Base-by-base conservation (phyloP, 768 basidiomycete genomes). In the Psilocybe cyanescens region DNA sequence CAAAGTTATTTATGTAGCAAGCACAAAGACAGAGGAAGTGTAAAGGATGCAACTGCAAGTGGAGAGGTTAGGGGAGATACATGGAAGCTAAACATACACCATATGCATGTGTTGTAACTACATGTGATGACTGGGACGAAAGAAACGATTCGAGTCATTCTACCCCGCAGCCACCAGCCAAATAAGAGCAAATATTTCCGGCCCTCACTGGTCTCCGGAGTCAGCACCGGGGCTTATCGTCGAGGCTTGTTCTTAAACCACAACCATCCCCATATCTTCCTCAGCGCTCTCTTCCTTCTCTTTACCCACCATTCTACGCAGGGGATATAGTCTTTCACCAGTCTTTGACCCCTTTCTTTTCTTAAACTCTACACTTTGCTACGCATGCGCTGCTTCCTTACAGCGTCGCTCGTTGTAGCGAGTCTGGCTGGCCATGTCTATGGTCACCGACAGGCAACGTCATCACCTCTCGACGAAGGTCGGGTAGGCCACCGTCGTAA, bases 401-500 rank as follows among this genome's bases (percentile, higher is more conserved):
- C 85, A 65, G 86, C 87, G 70, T 86, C 86, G 48, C 74, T 90
- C 61, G 81, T 82, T 53, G 75, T 85, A 39, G 86, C 84, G 59
- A 85, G 84, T 69, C 80, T 89, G 64, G 85, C 87, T 45, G 84
- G 85, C 68, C 75, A 76, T 63, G 79, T 82, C 54, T 76, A 83
- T 62, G 84, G 83, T 11, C 84, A 84, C 67, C 71, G 74, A 59
- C 74, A 65, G 1, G 55, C 63, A 29, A 33, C 60, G 11, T 65
- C 70, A 16, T 60, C 68, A n/a, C 57, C 67, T 16, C 59, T 68
- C 52, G 68, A 68, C 58, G 70, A 75, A 54, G 71, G 72, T 39
- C 74, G 74, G 41, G 69, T 79, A 14, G 71, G 74, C 37, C 72
- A 70, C 39, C 86, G 94, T 68, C 87, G 96, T 70, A 97, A 98